These are phyloP conservation scores for Lathyrus aphaca DNA, from an alignment of 306 rosid species.

Conservation along the genomic window DNA sequence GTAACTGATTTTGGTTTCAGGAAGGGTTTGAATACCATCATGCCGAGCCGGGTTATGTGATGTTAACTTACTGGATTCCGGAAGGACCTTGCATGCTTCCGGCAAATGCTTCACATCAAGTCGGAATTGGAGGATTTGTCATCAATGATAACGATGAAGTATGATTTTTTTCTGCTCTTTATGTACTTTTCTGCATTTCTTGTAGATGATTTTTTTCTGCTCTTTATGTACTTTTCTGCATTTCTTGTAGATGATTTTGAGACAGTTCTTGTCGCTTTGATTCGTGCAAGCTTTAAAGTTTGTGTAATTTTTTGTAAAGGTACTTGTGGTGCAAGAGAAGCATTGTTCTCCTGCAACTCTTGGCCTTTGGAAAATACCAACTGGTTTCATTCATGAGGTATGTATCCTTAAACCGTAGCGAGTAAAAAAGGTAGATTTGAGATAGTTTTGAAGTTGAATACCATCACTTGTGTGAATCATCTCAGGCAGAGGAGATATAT, in stretches of 20 bases:
- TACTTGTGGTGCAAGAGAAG: slow-evolving; percentile 94
- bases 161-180: slow-evolving; percentile 29
- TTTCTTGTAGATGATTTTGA: background rate
- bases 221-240: slow-evolving; percentile 1
- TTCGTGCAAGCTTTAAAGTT: slow-evolving; percentile 3
- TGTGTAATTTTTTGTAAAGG: slow-evolving; percentile 50
- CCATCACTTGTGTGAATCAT: slow-evolving; percentile 34
- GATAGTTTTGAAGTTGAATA: slow-evolving; percentile 29
- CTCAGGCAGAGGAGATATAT: slow-evolving; percentile 91
- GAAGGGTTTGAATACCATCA: slow-evolving; percentile 93
- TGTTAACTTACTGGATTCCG: slow-evolving; percentile 96
- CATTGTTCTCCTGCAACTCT: slow-evolving; percentile 59
- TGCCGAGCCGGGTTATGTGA: slow-evolving; percentile 85
- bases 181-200: background rate
- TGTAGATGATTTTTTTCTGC: slow-evolving; percentile 28
- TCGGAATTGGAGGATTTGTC: slow-evolving; percentile 94
- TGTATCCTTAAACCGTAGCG: slow-evolving; percentile 21
- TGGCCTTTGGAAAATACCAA: slow-evolving; percentile 95
- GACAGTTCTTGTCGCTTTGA: slow-evolving; percentile 27
- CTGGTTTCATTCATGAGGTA: slow-evolving; percentile 95
- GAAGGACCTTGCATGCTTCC: slow-evolving; percentile 96
- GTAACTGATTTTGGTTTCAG: slow-evolving; percentile 57
- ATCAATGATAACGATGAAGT: slow-evolving; percentile 81
- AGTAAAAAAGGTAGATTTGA: background rate
- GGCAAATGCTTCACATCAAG: slow-evolving; percentile 92